Percentiles rank a stretch among this genome's conserved stretches.
These are phyloP conservation scores for Aspergillus niger DNA, from an alignment of 2,329 filamentous ascomycete species.

Conservation along the genomic window DNA sequence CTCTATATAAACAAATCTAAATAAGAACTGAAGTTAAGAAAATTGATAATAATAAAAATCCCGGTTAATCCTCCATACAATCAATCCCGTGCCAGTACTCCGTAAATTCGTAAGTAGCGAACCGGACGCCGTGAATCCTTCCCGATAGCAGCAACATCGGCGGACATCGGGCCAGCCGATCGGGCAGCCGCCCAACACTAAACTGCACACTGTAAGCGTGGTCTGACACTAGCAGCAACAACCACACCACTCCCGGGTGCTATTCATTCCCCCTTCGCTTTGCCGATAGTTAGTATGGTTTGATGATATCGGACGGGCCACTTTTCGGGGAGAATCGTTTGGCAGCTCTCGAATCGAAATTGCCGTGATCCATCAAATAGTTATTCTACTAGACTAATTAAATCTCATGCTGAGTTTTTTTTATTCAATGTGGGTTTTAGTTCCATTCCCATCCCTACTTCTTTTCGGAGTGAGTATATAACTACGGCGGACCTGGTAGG, in stretches of 20 bases:
- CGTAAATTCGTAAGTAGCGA: not conserved
- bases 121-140: not conserved
- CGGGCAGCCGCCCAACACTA: constrained; percentile 17
- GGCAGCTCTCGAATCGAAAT: not conserved
- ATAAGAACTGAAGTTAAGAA: too few relatives aligned
- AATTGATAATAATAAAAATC: not conserved
- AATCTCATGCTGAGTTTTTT: not conserved
- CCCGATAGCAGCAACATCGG: not conserved
- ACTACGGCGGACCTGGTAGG: not conserved
- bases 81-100: not conserved
- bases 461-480: not conserved
- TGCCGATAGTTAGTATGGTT: constrained; percentile 11
- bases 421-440: not conserved
- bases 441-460: not conserved
- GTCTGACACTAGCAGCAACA: constrained; percentile 7
- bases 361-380: not conserved
- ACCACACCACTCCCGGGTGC: too few relatives aligned
- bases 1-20: too few relatives aligned
- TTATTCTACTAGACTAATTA: not conserved
- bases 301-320: constrained; percentile 8
- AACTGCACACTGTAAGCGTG: constrained; percentile 6
- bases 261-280: not conserved
- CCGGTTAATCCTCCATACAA: not conserved
- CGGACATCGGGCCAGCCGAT: constrained; percentile 15
- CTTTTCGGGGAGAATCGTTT: not conserved